Base-by-base conservation (phyloP, 805 yeast genomes). In the Vanderwaltozyma polyspora region DNA sequence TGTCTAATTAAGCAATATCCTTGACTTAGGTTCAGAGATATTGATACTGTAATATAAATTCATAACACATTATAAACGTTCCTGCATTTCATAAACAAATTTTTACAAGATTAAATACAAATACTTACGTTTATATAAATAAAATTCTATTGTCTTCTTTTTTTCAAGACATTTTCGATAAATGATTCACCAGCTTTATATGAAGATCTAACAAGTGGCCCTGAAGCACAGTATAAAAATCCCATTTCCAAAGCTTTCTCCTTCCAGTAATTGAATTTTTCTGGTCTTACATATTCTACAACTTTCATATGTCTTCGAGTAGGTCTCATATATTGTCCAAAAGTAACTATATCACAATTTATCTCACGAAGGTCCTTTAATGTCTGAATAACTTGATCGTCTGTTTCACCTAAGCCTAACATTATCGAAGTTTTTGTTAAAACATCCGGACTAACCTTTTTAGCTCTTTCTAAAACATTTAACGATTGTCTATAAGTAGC, bases 301-400 rank as follows among this genome's bases (percentile, higher is more conserved):
- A 91, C 99, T 64, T 87, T 87, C 93, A 91, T 86, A 59, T 91
- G 99, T 53, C 98, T 77, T 62, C 83, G 91, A 2, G 99, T 91
- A 29, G 99, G 99, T 57, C 98, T 73, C 96, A 91, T 91, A 60
- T 91, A 91, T 62, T 91, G 99, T 25, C 99, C 99, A 61, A 91
- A 91, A 0, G 99, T 91, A 13, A 91, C 95, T 32, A 91, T 94
- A 52, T 91, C 97, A 57, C 94, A 91, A 7, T 70, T 63, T 29
- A 79, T 71, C 14, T 63, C 74, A 42, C 97, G 72, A 45, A 93
- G 65, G 55, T 84, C 94, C 41, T 59, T 67, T 49, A 91, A 57
- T 0, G 96, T 78, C 44, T 74, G 77, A 53, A 76, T 55, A 10
- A 91, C 58, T 60, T 91, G 96, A 35, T 79, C 95, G 51, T 91